phyloP scores from a whole-genome alignment of 2,329 filamentous ascomycete species.

The Neonectria faginata region DNA sequence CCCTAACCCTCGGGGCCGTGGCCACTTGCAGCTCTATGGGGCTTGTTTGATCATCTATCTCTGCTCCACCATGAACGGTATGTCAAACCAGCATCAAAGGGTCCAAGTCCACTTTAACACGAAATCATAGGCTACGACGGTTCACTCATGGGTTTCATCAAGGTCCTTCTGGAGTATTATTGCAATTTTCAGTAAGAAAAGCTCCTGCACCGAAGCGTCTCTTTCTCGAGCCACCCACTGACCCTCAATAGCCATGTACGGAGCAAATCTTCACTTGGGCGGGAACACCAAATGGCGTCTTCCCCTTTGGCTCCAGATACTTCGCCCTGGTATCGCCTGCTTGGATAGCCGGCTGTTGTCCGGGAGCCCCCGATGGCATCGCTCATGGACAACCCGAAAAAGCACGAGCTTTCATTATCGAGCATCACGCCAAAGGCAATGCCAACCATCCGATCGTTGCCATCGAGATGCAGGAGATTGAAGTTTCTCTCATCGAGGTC shows the following conservation, averaged over 20 bases:
- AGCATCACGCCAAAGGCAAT: slow-evolving; percentile 66
- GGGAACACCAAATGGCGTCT: slow-evolving; percentile 40
- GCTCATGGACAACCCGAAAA: slow-evolving; percentile 7
- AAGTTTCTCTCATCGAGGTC: slow-evolving; percentile 44
- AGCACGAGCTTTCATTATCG: background rate
- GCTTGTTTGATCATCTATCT: slow-evolving; percentile 44
- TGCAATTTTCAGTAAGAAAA: background rate
- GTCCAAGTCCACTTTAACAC: background rate
- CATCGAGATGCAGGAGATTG: slow-evolving; percentile 51
- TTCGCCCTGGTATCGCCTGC: slow-evolving; percentile 33
- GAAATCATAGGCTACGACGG: slow-evolving; percentile 52
- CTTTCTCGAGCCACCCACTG: background rate
- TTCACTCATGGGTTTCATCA: slow-evolving; percentile 58
- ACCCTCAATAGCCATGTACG: slow-evolving; percentile 33
- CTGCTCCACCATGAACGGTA: slow-evolving; percentile 57
- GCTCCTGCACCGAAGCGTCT: background rate
- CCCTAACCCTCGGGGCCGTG: slow-evolving; percentile 23
- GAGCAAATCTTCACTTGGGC: slow-evolving; percentile 29
- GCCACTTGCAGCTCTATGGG: slow-evolving; percentile 30
- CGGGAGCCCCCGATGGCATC: slow-evolving; percentile 69
- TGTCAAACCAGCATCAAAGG: slow-evolving; percentile 1
- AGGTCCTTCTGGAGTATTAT: slow-evolving; percentile 54
- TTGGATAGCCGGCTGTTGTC: slow-evolving; percentile 61
- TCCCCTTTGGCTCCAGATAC: slow-evolving; percentile 35
- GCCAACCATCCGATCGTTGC: slow-evolving; percentile 60